Evolutionary conservation across 2,329 filamentous ascomycete genomes (phyloP).

Genomic region (Sporothrix schenckii): DNA sequence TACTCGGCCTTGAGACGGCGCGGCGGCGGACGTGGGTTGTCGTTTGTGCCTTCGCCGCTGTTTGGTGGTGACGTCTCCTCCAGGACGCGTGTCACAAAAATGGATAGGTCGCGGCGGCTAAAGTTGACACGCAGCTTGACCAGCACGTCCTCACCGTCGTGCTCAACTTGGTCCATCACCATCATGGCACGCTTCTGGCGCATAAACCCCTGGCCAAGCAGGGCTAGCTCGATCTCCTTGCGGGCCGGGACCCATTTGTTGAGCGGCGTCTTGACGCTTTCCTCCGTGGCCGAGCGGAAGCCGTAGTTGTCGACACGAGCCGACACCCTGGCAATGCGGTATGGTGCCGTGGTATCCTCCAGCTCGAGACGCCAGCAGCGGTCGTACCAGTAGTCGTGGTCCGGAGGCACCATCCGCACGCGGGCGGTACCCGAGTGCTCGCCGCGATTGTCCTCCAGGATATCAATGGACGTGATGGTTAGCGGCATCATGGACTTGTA

Average conservation of each 20-base stretch:
- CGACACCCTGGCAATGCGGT: not conserved
- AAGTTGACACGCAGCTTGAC: conserved; percentile 37
- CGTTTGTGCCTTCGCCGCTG: too few relatives aligned
- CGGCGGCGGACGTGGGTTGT: not conserved
- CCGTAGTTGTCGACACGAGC: conserved; percentile 30
- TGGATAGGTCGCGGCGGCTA: conserved; percentile 20
- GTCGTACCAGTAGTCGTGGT: conserved; percentile 53
- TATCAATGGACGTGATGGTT: conserved; percentile 52
- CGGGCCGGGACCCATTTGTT: conserved; percentile 38
- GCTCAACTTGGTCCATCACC: conserved; percentile 54
- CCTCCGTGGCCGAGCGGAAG: conserved; percentile 22
- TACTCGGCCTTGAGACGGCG: conserved; percentile 39
- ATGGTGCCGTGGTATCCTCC: not conserved
- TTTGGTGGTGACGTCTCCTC: not conserved
- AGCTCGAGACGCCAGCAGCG: conserved; percentile 28
- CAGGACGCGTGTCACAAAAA: conserved; percentile 31
- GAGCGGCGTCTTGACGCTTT: conserved; percentile 33
- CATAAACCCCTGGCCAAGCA: conserved; percentile 66
- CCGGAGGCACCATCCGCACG: conserved; percentile 61
- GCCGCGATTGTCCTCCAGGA: conserved; percentile 52
- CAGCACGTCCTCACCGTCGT: conserved; percentile 27
- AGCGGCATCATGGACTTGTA: conserved; percentile 53
- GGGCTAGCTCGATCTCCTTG: conserved; percentile 49
- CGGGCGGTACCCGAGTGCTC: conserved; percentile 48
- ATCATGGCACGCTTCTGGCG: conserved; percentile 59